phyloP scores from a whole-genome alignment of 768 basidiomycete species.

The Russula sp. region DNA sequence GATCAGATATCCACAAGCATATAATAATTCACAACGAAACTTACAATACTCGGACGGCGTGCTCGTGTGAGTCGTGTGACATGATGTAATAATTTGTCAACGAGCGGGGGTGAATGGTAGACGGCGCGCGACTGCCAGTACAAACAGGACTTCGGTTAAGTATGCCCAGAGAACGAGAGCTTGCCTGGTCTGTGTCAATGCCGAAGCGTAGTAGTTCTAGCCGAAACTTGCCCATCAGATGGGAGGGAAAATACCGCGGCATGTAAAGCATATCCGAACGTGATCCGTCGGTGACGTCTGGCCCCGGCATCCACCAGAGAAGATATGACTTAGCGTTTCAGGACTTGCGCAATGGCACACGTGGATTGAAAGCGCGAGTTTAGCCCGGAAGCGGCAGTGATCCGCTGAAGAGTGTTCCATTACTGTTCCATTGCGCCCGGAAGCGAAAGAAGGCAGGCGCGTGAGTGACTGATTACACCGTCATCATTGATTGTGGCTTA shows the following conservation, averaged over 20 bases:
- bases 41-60: slow-evolving; percentile 4
- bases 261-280: not conserved
- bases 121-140: not conserved
- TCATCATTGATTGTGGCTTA: too few relatives aligned
- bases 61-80: not conserved
- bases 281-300: not conserved
- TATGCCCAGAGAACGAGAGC: too few relatives aligned
- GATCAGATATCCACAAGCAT: not conserved
- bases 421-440: not conserved
- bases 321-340: too few relatives aligned
- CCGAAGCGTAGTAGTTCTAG: not conserved
- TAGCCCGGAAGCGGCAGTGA: not conserved
- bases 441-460: too few relatives aligned
- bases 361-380: not conserved
- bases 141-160: not conserved
- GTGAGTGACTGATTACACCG: too few relatives aligned
- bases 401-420: not conserved
- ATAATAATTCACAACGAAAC: not conserved
- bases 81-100: not conserved
- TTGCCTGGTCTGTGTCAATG: not conserved
- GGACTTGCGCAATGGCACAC: not conserved
- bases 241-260: not conserved
- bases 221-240: not conserved
- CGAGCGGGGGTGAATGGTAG: not conserved
- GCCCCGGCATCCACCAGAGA: too few relatives aligned